Conservation (phyloP, 2,329 filamentous ascomycete species). For the Phyllosticta capitalensis region DNA sequence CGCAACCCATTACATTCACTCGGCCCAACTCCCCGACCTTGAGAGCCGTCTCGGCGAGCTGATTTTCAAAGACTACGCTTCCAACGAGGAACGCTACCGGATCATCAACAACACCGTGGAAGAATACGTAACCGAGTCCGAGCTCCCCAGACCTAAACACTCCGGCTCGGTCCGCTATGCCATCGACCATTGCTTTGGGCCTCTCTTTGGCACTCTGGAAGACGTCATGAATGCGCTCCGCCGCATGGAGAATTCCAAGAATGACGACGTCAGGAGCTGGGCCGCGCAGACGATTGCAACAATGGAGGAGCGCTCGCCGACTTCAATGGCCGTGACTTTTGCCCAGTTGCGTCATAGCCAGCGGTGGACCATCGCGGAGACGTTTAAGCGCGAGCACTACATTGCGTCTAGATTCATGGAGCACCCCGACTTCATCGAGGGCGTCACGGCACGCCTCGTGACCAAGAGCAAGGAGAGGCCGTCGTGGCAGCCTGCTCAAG, state of each 20-base stretch:
- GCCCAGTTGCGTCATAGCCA: conserved; percentile 69
- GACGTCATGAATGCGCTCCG: conserved; percentile 63
- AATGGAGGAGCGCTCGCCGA: conserved; percentile 72
- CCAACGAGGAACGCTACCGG: conserved; percentile 51
- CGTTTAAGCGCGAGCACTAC: conserved; percentile 77
- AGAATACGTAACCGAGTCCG: conserved; percentile 81
- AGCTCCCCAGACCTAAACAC: conserved; percentile 45
- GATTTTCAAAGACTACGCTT: conserved; percentile 70
- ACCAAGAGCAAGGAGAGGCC: conserved; percentile 57
- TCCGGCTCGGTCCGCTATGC: conserved; percentile 62
- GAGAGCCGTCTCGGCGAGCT: conserved; percentile 83
- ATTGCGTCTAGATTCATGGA: conserved; percentile 85
- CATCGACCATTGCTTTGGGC: conserved; percentile 60
- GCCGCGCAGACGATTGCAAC: conserved; percentile 67
- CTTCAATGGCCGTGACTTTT: conserved; percentile 73
- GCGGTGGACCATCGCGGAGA: conserved; percentile 70
- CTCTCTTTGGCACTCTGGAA: conserved; percentile 50
- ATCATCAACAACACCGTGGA: conserved; percentile 82
- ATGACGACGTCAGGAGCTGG: conserved; percentile 55
- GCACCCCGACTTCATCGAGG: conserved; percentile 83
- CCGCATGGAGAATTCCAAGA: conserved; percentile 29
- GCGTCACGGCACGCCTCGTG: conserved; percentile 73
- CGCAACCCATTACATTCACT: conserved; percentile 94
- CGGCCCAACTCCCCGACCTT: conserved; percentile 69
- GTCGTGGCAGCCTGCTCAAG: conserved; percentile 63